Base-by-base conservation (phyloP, 257 asterid genomes). In the Penstemon newberryi region DNA sequence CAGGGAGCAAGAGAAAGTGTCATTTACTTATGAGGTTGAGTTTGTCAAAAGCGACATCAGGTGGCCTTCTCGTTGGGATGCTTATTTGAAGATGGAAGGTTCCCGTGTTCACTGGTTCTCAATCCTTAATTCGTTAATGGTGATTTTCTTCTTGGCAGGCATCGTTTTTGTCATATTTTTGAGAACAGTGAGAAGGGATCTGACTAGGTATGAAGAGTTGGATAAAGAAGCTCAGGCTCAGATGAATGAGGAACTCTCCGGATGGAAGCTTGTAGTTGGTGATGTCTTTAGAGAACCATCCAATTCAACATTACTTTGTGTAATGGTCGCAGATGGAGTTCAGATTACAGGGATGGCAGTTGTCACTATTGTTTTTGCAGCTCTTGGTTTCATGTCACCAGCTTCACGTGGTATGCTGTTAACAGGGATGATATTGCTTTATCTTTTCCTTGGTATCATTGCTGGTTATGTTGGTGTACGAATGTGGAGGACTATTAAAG, bases 41-140 rank as follows among this genome's bases (percentile, higher is more conserved):
- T 89, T 87, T 70, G 85, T 82, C 68, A 81, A 82, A 71, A 87
- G 92, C 60, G 73, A 82, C 63, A 84, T 75, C 66, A 84, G 76
- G 70, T 87, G 96, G 95, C 96, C 95, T 18, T 87, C 96, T 45
- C 78, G 96, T 44, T 89, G 96, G 96, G 96, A 89, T 70, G 92
- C 90, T 54, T 89, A 89, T 76, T 75, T 89, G 56, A 87, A 87
- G 74, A 89, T 85, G 95, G 96, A 89, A 68, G 96, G 92, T 38
- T 80, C 83, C 4, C 89, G 90, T 38, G 92, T 89, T 40, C 96
- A 89, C 64, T 89, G 96, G 96, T 89, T 87, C 75, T 89, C 96
- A 11, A 85, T 89, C 65, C 85, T 87, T 12, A 89, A 89, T 76
- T 89, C 96, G 0, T 60, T 89, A 73, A 78, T 89, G 88, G 92